These are phyloP conservation scores for Penicillium sp. DNA, from an alignment of 2,329 filamentous ascomycete species.

Conservation along the genomic window DNA sequence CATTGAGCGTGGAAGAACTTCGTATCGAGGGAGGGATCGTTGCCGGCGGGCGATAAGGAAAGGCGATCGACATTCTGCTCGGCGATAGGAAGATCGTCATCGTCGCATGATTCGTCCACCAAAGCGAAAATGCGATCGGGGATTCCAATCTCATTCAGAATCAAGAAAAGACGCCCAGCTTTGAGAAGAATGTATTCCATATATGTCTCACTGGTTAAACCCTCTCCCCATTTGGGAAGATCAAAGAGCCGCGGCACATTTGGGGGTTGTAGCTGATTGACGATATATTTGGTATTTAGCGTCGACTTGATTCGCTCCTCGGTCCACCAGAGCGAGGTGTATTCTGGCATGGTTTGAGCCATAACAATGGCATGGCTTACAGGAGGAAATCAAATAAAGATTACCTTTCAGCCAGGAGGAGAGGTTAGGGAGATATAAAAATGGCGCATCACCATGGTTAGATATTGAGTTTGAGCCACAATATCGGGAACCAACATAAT, in stretches of 20 bases:
- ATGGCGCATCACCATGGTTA: background rate
- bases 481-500: background rate
- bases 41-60: conserved; percentile 52
- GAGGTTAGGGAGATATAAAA: background rate
- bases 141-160: conserved; percentile 59
- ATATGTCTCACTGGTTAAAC: conserved; percentile 52
- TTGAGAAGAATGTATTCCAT: conserved; percentile 64
- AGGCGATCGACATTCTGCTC: conserved; percentile 56
- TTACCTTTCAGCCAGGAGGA: background rate
- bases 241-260: conserved; percentile 40
- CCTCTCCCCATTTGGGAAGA: conserved; percentile 44
- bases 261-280: conserved; percentile 34
- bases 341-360: conserved; percentile 11
- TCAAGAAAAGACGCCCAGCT: conserved; percentile 59
- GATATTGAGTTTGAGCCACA: background rate
- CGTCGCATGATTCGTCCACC: conserved; percentile 62
- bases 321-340: conserved; percentile 47
- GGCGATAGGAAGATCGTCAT: conserved; percentile 60
- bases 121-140: conserved; percentile 63
- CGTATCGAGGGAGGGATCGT: conserved; percentile 46
- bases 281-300: conserved; percentile 42
- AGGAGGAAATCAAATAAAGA: background rate
- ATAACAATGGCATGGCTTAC: conserved; percentile 11
- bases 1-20: conserved; percentile 63
- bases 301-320: conserved; percentile 46